Evolutionary conservation across 2,329 filamentous ascomycete species (phyloP).

Genomic region (Xylaria hypoxylon): DNA sequence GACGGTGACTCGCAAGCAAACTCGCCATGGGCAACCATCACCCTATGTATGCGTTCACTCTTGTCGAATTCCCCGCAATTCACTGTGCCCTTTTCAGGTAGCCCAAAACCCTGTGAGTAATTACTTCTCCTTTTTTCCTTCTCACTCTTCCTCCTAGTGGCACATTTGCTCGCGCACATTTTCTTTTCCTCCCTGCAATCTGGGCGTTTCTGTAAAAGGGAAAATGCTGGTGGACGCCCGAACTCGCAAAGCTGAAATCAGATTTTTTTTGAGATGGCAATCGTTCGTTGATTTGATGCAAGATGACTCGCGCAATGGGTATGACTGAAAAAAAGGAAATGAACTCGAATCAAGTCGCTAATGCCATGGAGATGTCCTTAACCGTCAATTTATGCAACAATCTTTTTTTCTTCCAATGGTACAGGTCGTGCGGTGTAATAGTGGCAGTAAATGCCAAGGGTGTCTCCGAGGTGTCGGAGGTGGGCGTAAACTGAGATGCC

Average conservation of each 20-base stretch:
- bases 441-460: conserved; percentile 36
- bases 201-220: conserved; percentile 44
- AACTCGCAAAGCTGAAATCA: conserved; percentile 49
- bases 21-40: conserved; percentile 20
- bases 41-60: conserved; percentile 28
- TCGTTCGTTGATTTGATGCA: conserved; percentile 48
- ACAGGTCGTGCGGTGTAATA: conserved; percentile 48
- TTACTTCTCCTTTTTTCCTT: conserved; percentile 43
- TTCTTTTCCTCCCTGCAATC: conserved; percentile 46
- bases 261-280: conserved; percentile 49
- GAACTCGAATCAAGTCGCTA: conserved; percentile 58
- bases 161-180: conserved; percentile 42
- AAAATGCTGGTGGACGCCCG: conserved; percentile 44
- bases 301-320: conserved; percentile 50
- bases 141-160: conserved; percentile 37
- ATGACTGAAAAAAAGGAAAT: conserved; percentile 51
- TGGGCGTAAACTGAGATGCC: conserved; percentile 8
- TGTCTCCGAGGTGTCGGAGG: conserved; percentile 12
- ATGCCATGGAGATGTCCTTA: conserved; percentile 61
- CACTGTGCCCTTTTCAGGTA: conserved; percentile 31
- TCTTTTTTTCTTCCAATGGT: conserved; percentile 58
- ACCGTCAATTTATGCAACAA: conserved; percentile 59
- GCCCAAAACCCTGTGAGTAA: conserved; percentile 29
- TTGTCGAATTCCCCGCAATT: conserved; percentile 31
- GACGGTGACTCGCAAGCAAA: conserved; percentile 19